A percentile compares a stretch with the other conserved stretches of the same genome.
Evolutionary conservation across 176 grass and related monocot genomes (phyloP).

Genomic region (Avena eriantha): DNA sequence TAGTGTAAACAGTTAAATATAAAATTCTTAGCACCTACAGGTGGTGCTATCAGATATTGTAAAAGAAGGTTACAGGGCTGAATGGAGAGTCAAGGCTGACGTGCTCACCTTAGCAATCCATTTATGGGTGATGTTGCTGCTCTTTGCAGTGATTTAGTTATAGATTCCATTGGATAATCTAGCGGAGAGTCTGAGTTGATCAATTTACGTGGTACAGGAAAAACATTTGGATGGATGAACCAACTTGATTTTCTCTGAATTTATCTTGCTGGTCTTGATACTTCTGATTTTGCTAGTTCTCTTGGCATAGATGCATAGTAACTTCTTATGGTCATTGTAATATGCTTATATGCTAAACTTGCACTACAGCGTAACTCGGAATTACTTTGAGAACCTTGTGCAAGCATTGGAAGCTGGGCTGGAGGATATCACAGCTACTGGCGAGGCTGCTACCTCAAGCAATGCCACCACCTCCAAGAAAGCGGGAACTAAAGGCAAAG

Average conservation of each 20-base stretch:
- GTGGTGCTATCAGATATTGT: not conserved
- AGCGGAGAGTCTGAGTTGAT: not conserved
- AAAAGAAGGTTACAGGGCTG: not conserved
- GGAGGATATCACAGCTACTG: conserved; percentile 63
- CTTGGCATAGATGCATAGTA: not conserved
- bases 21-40: not conserved
- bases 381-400: conserved; percentile 97
- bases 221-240: conserved; percentile 1
- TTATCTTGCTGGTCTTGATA: not conserved
- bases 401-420: conserved; percentile 79
- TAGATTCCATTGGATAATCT: conserved; percentile 17
- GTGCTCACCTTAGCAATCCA: not conserved
- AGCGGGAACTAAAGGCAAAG: conserved; percentile 52
- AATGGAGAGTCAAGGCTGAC: not conserved
- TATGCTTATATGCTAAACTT: conserved; percentile 6
- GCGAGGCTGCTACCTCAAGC: conserved; percentile 47
- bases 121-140: not conserved
- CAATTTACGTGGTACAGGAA: not conserved
- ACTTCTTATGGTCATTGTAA: not conserved
- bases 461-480: conserved; percentile 56
- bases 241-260: not conserved
- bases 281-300: conserved; percentile 19
- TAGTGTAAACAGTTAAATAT: not conserved
- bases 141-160: conserved; percentile 17
- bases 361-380: conserved; percentile 68